Evolutionary conservation across 73 alveolate genomes (phyloP), one percentile per base, ranked within the genome.

Genomic region (Diophrys sp.): DNA sequence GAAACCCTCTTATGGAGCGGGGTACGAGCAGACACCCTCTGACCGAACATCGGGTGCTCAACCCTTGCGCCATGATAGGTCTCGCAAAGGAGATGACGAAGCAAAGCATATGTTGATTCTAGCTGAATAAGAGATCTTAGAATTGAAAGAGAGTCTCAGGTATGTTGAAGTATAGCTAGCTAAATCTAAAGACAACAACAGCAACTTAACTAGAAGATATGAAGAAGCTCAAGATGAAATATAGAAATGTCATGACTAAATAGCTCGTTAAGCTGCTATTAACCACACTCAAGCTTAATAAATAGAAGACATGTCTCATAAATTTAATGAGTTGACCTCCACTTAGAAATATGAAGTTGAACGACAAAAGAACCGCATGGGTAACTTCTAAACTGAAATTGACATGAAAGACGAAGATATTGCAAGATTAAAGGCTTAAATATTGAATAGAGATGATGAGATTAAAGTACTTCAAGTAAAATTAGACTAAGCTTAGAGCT

Each of bases 351-450:
- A 81, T 53, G 81, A 79, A 74, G 75, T 30, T 24, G 84, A 56
- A 24, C 30, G 74, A 67, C 27, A 55, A 0, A 81, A 74, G 70
- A 54, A 25, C 56, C 80, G 69, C 27, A 71, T 87, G 44, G 70
- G 74, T n/a, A 84, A 75, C 72, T 87, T 68, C 74, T 85, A 87
- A 69, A 33, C 66, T 23, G 93, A 79, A 70, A 54, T 85, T 26
- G 82, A 85, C 56, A 56, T 73, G 29, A 85, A 84, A 69, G 90
- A 87, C 2, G 94, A 87, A 70, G 90, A 87, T 30, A 81, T 87
- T 27, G 78, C 84, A 24, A 76, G 87, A 44, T 57, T 87, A 27
- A 75, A 72, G 72, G 81, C 87, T 23, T 24, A 78, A 56, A 24
- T 87, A 31, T 83, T 67, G 28, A 33, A 87, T 2, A 87, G 68